phyloP scores from a whole-genome alignment of 257 asterid genomes.

The Solanum etuberosum region DNA sequence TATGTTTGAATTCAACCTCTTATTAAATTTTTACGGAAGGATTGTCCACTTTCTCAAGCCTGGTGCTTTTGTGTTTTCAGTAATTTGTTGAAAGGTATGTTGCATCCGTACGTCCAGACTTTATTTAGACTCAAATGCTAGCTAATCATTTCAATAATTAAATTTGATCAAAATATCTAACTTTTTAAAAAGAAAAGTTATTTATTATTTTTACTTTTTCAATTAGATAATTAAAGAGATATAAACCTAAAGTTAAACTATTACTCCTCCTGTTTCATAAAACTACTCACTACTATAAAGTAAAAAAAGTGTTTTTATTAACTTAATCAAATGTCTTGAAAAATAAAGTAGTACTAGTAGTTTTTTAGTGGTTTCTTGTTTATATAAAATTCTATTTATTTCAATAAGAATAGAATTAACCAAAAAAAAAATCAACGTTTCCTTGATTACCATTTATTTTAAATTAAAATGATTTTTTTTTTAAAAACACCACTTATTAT shows the following conservation, averaged over 20 bases:
- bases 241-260: background rate
- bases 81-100: background rate
- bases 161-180: background rate
- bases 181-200: fast-evolving
- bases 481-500: background rate
- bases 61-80: background rate
- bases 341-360: background rate
- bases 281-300: background rate
- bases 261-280: background rate
- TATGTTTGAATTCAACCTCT: no score
- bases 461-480: background rate
- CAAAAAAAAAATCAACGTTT: background rate
- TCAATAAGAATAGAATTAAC: background rate
- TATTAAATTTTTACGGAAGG: fast-evolving
- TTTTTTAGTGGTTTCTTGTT: background rate
- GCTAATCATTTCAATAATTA: background rate
- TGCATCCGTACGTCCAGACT: background rate
- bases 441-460: background rate
- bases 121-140: background rate
- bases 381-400: background rate
- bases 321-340: background rate
- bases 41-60: no score
- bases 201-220: background rate
- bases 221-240: background rate
- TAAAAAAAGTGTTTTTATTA: background rate